Conservation (phyloP, 352 stramenopile species). For the Phytophthora sojae region DNA sequence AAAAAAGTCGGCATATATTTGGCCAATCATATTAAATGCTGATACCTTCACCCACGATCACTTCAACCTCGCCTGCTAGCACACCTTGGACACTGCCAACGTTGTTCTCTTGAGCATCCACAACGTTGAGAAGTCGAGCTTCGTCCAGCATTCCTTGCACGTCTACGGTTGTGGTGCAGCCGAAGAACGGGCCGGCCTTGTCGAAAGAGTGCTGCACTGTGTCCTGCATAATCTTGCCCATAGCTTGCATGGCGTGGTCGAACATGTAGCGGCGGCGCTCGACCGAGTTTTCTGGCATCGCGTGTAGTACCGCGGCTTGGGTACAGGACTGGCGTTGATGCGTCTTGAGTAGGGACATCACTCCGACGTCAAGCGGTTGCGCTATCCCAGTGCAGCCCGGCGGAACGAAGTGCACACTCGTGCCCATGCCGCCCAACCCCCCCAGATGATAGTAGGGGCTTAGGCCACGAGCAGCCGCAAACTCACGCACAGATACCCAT, state of each 20-base stretch:
- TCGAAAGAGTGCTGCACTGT: not conserved
- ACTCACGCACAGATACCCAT: too few species aligned
- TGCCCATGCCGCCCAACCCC: not conserved
- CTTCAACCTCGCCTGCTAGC: too few species aligned
- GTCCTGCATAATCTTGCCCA: not conserved
- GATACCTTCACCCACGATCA: not conserved
- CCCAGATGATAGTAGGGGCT: not conserved
- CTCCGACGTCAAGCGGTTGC: not conserved
- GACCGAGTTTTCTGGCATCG: not conserved
- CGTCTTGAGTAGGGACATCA: not conserved
- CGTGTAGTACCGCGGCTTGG: not conserved
- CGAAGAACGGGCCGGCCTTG: not conserved
- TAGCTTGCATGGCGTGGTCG: not conserved
- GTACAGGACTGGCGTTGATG: not conserved
- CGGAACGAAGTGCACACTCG: not conserved
- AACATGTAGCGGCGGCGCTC: not conserved
- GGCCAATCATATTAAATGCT: not conserved
- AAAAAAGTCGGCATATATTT: not conserved
- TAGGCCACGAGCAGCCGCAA: too few species aligned
- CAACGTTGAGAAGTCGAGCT: not conserved
- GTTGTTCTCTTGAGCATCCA: not conserved
- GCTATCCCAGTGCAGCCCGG: not conserved
- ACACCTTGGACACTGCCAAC: too few species aligned
- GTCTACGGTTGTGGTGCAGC: not conserved
- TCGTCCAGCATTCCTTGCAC: not conserved